These are phyloP conservation scores for Azolla pinnata DNA, from an alignment of 75 land plant genomes.

Conservation along the genomic window DNA sequence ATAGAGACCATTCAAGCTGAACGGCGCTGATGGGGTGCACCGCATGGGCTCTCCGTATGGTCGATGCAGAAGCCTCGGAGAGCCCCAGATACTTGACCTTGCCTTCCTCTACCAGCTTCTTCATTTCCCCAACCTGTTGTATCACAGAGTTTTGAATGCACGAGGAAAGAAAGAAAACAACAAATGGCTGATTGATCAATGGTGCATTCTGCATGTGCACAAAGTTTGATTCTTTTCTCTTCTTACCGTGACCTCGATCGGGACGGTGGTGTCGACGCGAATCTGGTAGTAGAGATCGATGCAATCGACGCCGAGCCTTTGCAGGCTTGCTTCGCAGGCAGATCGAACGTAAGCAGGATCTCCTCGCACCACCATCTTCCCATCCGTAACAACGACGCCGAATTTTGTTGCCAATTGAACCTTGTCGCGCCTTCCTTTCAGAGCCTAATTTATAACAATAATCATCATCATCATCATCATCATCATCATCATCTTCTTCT, in stretches of 20 bases:
- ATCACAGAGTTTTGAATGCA: background rate
- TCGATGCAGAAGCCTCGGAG: conserved; percentile 20
- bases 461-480: too few relatives aligned
- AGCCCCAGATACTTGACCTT: conserved; percentile 28
- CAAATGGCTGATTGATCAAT: too few relatives aligned
- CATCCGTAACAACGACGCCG: conserved; percentile 11
- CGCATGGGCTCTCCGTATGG: conserved; percentile 21
- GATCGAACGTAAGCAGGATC: conserved; percentile 27
- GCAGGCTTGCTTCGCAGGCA: conserved; percentile 23
- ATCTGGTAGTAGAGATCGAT: conserved; percentile 30
- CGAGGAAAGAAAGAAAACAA: background rate
- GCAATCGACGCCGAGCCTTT: conserved; percentile 18
- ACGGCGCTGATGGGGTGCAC: conserved; percentile 24
- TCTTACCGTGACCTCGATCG: conserved; percentile 29
- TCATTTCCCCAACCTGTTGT: conserved; percentile 15
- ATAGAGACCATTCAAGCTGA: conserved; percentile 29
- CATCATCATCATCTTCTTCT: background rate
- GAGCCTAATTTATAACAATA: conserved; percentile 10
- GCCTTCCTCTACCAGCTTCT: conserved; percentile 21
- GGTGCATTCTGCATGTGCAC: too few relatives aligned
- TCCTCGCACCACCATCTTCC: conserved; percentile 20
- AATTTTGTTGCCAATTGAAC: conserved; percentile 32
- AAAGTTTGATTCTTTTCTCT: too few relatives aligned
- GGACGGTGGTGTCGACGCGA: conserved; percentile 20
- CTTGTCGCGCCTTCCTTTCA: conserved; percentile 20